Evolutionary conservation across 2,329 filamentous ascomycete genomes (phyloP).

Genomic region (Gaeumannomyces tritici): DNA sequence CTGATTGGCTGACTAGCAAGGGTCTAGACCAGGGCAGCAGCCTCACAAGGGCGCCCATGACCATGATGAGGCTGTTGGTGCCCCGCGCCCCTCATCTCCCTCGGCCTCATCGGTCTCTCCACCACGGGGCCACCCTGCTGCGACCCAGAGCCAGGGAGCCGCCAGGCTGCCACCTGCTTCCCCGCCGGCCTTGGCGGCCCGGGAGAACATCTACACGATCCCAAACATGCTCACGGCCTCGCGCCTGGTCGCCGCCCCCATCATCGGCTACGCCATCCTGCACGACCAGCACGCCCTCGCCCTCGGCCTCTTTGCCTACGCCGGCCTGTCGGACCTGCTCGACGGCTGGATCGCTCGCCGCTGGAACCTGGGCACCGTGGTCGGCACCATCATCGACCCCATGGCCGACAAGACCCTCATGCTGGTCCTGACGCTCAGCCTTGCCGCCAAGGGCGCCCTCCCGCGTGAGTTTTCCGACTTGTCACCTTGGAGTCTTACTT

Average conservation of each 20-base stretch:
- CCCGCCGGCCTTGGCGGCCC: slow-evolving; percentile 21
- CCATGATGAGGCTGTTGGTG: background rate
- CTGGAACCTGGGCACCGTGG: slow-evolving; percentile 85
- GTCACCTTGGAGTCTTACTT: background rate
- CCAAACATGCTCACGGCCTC: slow-evolving; percentile 89
- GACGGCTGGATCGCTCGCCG: slow-evolving; percentile 89
- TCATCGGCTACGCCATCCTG: slow-evolving; percentile 81
- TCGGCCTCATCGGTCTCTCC: too few relatives aligned
- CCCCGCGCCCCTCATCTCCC: background rate
- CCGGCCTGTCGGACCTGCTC: slow-evolving; percentile 81
- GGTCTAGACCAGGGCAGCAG: background rate
- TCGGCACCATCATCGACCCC: slow-evolving; percentile 88
- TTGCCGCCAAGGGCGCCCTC: slow-evolving; percentile 74
- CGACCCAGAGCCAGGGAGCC: background rate
- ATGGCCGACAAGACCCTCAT: slow-evolving; percentile 96
- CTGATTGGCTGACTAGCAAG: background rate
- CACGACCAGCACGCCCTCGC: slow-evolving; percentile 73
- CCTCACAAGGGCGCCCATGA: background rate
- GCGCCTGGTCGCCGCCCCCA: slow-evolving; percentile 71
- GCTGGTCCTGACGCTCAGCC: slow-evolving; percentile 80
- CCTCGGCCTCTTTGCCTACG: slow-evolving; percentile 81
- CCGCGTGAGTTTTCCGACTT: slow-evolving; percentile 47
- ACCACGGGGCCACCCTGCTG: too few relatives aligned
- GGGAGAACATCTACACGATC: slow-evolving; percentile 95
- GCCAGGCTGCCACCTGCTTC: background rate